Evolutionary conservation across 768 basidiomycete species (phyloP).

Genomic region (Mycena crocata): DNA sequence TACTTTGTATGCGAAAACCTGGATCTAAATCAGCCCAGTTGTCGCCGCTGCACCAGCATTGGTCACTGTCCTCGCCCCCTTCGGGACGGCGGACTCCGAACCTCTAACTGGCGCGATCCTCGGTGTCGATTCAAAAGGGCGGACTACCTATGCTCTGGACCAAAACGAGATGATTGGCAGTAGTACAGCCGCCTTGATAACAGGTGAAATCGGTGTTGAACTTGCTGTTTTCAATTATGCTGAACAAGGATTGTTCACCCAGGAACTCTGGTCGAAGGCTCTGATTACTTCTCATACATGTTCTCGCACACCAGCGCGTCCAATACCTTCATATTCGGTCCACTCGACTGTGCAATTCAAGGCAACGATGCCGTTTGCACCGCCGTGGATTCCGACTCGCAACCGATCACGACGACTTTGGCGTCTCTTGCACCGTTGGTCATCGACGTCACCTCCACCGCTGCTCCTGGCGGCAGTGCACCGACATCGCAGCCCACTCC

Average conservation of each 20-base stretch:
- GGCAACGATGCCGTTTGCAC: too few relatives aligned
- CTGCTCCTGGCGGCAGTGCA: too few relatives aligned
- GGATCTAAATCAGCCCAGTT: background rate
- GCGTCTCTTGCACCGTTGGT: too few relatives aligned
- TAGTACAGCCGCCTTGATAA: background rate
- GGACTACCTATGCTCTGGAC: background rate
- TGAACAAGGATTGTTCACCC: background rate
- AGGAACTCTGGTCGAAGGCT: conserved; percentile 58
- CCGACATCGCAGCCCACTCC: too few relatives aligned
- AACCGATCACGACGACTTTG: too few relatives aligned
- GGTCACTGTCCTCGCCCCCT: background rate
- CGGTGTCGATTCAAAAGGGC: conserved; percentile 2
- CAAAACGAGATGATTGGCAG: background rate
- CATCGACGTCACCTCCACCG: too few relatives aligned
- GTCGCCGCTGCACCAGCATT: background rate
- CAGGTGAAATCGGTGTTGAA: conserved; percentile 7
- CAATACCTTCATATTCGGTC: too few relatives aligned
- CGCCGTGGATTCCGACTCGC: too few relatives aligned
- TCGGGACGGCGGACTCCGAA: background rate
- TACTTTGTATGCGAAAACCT: background rate
- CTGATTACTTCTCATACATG: conserved; percentile 32
- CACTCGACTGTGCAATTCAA: too few relatives aligned
- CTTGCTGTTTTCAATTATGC: background rate
- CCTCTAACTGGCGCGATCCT: background rate
- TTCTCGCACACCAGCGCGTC: too few relatives aligned